Evolutionary conservation across 768 basidiomycete genomes (phyloP).

Genomic region (Macrocybe gigantea): DNA sequence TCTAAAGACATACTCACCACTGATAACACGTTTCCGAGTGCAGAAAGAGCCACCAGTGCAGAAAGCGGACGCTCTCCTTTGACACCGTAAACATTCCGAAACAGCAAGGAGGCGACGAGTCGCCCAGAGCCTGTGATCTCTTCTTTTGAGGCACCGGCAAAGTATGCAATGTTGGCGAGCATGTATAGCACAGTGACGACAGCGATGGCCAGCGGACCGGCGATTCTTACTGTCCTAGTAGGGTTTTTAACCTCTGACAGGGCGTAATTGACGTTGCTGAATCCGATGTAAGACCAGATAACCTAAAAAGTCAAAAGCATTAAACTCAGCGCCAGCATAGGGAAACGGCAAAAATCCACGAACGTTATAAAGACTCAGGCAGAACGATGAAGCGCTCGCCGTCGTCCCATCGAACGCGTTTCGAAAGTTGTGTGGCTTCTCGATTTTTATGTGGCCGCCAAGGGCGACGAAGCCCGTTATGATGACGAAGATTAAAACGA

Average conservation of each 20-base stretch:
- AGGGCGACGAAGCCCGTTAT: constrained; percentile 39
- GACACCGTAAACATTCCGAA: constrained; percentile 44
- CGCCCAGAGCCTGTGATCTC: constrained; percentile 47
- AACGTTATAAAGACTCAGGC: constrained; percentile 25
- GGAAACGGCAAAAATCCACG: constrained; percentile 23
- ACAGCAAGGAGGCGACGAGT: constrained; percentile 49
- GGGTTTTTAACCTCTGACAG: constrained; percentile 51
- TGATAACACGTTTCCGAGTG: constrained; percentile 54
- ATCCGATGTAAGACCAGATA: constrained; percentile 39
- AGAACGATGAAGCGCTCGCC: constrained; percentile 35
- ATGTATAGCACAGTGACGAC: constrained; percentile 44
- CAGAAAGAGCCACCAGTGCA: constrained; percentile 44
- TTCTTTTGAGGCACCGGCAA: constrained; percentile 48
- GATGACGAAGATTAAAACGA: constrained; percentile 38
- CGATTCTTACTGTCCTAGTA: constrained; percentile 45
- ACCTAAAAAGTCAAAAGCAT: constrained; percentile 25
- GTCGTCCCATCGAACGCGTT: constrained; percentile 27
- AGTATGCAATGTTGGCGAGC: constrained; percentile 51
- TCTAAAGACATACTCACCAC: constrained; percentile 24
- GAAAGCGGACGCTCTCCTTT: constrained; percentile 29
- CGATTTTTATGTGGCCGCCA: constrained; percentile 19
- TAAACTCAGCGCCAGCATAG: too few species aligned
- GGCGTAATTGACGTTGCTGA: constrained; percentile 55
- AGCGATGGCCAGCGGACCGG: constrained; percentile 46
- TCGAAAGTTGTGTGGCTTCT: constrained; percentile 23